These are phyloP conservation scores for Argentina anserina DNA, from an alignment of 306 rosid genomes.

Conservation along the genomic window DNA sequence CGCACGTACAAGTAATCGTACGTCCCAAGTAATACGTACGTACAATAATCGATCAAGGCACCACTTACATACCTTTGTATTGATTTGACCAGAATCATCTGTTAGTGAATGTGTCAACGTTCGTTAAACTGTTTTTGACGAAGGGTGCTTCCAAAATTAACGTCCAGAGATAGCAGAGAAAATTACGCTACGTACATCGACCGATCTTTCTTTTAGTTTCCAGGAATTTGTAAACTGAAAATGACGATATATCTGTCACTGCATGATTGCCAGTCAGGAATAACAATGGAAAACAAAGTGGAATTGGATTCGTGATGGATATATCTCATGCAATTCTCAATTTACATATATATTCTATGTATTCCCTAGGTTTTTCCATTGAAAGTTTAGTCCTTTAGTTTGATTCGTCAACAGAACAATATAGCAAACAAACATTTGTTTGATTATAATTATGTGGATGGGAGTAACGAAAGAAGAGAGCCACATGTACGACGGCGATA, in stretches of 20 bases:
- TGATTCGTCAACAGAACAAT: conserved; percentile 5
- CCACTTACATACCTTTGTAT: too few species aligned
- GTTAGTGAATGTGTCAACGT: too few species aligned
- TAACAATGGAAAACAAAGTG: background rate
- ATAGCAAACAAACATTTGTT: too few species aligned
- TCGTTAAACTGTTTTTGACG: background rate
- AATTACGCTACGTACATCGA: background rate
- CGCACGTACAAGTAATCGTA: too few species aligned
- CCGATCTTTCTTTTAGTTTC: background rate
- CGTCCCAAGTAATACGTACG: too few species aligned
- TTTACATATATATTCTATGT: too few species aligned
- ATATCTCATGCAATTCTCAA: background rate
- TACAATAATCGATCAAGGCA: too few species aligned
- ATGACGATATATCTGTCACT: background rate
- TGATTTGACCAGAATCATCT: too few species aligned
- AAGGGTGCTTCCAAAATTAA: background rate
- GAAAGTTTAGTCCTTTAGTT: background rate
- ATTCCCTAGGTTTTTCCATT: background rate
- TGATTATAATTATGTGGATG: background rate
- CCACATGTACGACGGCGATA: background rate
- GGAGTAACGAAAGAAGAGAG: background rate
- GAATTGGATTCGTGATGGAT: background rate
- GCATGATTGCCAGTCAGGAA: background rate
- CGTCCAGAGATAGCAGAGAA: background rate
- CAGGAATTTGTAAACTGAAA: background rate